Evolutionary conservation across 148 eudicot species (phyloP), one percentile per base, ranked within the genome.

Genomic region (Amaranthus hypochondriacus): DNA sequence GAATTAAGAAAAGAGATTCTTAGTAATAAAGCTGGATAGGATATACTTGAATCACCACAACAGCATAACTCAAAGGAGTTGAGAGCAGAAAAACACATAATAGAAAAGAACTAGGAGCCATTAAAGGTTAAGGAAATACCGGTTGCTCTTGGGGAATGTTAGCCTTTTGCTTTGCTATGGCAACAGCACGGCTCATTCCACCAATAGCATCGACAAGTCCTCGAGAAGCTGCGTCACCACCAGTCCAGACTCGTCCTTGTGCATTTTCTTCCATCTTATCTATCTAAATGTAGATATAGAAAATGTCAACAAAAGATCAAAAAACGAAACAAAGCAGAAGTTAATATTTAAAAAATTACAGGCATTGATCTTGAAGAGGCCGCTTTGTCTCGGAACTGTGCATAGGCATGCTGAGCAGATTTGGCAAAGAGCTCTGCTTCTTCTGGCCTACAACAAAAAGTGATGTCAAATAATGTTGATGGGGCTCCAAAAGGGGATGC

Each of bases 231-330:
- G 94, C 98, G 76, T 93, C 94, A 61, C 73, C 81, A 18, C 96
- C 98, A 5, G 94, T 93, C 98, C 98, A 93, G 63, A 93, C 98
- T 82, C 98, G 84, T 61, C 96, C 98, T 86, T 93, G 98, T 66
- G 96, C 98, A 77, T 84, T 76, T 83, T 93, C 96, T 76, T 93
- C 98, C 92, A 90, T 93, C 81, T 83, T 81, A 21, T 91, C 94
- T 75, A 89, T 83, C 98, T 91, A 75, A 62, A 57, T 9, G 48
- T 55, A 63, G 10, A 70, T 44, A 28, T 0, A 28, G 52, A 62
- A 56, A 64, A 62, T n/a, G 9, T 14, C 49, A 62, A 18, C 55
- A 57, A 75, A 63, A 43, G 61, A 81, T 12, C 78, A 69, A 28
- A 55, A 57, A 63, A 72, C 56, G 47, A 47, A 42, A 13, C 2